Conservation (phyloP, 139 green algal species). For the Coelastrella sp. region DNA sequence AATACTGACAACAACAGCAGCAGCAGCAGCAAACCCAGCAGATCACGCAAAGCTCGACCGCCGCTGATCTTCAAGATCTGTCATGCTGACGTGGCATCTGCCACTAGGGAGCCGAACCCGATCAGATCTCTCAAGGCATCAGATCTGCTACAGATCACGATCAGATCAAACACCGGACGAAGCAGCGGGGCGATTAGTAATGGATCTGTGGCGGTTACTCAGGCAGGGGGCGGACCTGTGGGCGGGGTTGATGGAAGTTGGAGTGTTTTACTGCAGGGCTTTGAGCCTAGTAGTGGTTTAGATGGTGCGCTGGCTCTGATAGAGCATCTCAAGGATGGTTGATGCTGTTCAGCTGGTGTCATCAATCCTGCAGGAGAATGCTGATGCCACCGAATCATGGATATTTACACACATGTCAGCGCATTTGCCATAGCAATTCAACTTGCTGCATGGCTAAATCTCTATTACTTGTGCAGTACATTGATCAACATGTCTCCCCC, state of each 20-base stretch:
- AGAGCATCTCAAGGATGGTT: conserved; percentile 27
- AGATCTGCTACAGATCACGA: background rate
- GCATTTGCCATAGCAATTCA: no score
- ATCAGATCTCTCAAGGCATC: background rate
- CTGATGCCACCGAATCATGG: no score
- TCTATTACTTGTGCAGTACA: no score
- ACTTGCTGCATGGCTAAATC: no score
- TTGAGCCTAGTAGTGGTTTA: conserved; percentile 23
- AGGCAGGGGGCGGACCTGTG: background rate
- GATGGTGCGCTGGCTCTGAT: conserved; percentile 35
- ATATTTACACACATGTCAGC: no score
- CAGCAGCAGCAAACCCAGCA: background rate
- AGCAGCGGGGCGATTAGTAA: background rate
- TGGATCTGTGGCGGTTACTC: background rate
- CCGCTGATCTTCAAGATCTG: conserved; percentile 14
- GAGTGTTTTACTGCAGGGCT: conserved; percentile 3
- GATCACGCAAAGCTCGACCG: background rate
- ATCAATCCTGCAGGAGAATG: no score
- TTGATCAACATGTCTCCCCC: no score
- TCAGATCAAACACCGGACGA: background rate
- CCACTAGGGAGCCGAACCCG: conserved; percentile 2
- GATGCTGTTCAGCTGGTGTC: background rate
- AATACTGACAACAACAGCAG: background rate
- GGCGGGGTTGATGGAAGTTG: background rate
- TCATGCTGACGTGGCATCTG: conserved; percentile 30